A percentile compares a stretch with the other conserved stretches of the same genome.
Conservation (phyloP, 2,329 filamentous ascomycete species). For the Periconia digitata region DNA sequence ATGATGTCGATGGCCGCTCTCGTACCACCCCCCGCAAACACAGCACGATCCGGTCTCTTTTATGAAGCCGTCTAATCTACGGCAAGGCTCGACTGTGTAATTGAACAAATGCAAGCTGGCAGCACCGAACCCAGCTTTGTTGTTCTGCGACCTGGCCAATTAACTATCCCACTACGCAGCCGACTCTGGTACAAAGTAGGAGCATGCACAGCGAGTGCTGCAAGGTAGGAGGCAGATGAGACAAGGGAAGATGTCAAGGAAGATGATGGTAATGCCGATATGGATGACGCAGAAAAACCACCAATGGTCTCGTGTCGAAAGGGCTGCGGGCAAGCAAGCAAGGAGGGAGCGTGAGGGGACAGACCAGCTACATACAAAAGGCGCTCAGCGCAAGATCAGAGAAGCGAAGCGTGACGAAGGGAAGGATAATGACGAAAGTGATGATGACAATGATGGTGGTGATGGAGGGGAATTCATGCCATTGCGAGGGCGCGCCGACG, state of each 20-base stretch:
- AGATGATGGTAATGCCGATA: no score
- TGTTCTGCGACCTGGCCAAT: slow-evolving; percentile 18
- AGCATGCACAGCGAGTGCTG: slow-evolving; percentile 21
- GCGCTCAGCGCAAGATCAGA: slow-evolving; percentile 31
- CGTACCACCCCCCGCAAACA: slow-evolving; percentile 4
- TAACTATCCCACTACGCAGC: slow-evolving; percentile 6
- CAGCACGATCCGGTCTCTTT: slow-evolving; percentile 11
- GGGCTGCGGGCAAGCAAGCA: no score
- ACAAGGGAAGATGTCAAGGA: slow-evolving; percentile 20
- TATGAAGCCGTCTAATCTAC: neutral
- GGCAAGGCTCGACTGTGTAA: neutral
- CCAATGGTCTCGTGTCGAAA: no score
- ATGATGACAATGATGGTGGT: slow-evolving; percentile 19
- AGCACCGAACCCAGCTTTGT: no score
- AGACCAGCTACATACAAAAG: slow-evolving; percentile 13
- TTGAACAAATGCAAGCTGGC: no score
- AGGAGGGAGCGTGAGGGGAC: slow-evolving; percentile 20
- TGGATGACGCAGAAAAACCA: no score
- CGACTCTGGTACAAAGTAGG: slow-evolving; percentile 28
- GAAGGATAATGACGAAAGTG: slow-evolving; percentile 12
- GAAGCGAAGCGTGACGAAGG: slow-evolving; percentile 15
- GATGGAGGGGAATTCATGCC: slow-evolving; percentile 33
- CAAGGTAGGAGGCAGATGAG: slow-evolving; percentile 27
- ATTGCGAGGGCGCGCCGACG: slow-evolving; percentile 12
- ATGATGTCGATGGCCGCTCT: slow-evolving; percentile 10